Conservation (phyloP, 2,329 filamentous ascomycete species). For the Apiospora kogelbergensis region DNA sequence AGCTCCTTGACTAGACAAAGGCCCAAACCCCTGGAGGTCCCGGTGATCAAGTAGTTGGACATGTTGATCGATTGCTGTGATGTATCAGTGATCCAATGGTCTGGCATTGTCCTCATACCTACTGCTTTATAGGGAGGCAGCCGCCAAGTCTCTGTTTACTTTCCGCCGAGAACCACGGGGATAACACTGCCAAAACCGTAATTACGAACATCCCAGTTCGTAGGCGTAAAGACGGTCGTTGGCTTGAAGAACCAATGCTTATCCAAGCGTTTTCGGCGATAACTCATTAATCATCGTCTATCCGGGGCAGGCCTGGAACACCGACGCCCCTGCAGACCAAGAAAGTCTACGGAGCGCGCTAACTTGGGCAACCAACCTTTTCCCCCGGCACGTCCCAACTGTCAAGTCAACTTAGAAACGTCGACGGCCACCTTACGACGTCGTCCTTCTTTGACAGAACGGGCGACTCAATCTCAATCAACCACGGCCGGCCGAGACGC, state of each 20-base stretch:
- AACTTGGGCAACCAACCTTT: neutral
- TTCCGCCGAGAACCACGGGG: neutral
- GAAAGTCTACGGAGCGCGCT: neutral
- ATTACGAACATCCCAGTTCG: neutral
- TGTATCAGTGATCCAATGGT: neutral
- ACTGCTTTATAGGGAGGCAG: neutral
- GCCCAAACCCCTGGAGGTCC: conserved; percentile 36
- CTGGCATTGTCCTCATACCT: neutral
- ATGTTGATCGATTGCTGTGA: conserved; percentile 21
- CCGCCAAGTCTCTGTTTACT: neutral
- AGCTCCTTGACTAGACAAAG: conserved; percentile 33
- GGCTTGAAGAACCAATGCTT: neutral
- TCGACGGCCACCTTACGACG: neutral
- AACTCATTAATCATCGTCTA: too few species aligned
- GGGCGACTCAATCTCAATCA: neutral
- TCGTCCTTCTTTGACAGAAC: neutral
- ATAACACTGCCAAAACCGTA: neutral
- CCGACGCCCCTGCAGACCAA: neutral
- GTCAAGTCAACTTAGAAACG: neutral
- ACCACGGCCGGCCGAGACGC: too few species aligned
- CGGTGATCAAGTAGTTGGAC: conserved; percentile 38
- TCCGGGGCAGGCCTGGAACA: too few species aligned
- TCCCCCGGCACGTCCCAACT: neutral
- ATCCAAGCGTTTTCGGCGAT: neutral
- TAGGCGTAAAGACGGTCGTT: neutral